These are phyloP conservation scores for Candida vartiovaarae DNA, from an alignment of 805 yeast genomes.

Conservation along the genomic window DNA sequence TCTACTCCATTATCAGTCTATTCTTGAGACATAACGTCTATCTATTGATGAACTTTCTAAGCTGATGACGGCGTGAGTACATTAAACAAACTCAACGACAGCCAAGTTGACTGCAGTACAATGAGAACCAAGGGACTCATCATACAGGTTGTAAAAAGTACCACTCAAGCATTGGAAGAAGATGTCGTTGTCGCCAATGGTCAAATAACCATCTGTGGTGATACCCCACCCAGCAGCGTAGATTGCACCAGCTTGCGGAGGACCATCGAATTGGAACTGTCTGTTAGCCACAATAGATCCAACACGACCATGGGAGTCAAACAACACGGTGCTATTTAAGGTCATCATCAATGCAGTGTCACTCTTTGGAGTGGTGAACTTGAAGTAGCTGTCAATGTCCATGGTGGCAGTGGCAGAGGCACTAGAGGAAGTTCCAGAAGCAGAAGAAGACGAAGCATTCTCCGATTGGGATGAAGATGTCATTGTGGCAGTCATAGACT, in stretches of 20 bases:
- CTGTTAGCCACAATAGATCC: slow-evolving; percentile 79
- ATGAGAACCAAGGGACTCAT: slow-evolving; percentile 51
- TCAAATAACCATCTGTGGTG: slow-evolving; percentile 49
- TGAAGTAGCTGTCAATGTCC: too few species aligned
- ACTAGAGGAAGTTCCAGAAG: too few species aligned
- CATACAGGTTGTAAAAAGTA: slow-evolving; percentile 72
- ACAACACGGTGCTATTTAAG: slow-evolving; percentile 43
- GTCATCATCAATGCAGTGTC: too few species aligned
- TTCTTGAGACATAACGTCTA: too few species aligned
- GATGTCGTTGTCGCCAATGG: slow-evolving; percentile 50
- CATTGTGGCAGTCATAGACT: too few species aligned
- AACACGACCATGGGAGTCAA: slow-evolving; percentile 57
- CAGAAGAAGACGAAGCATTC: too few species aligned
- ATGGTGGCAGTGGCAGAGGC: too few species aligned
- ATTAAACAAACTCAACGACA: slow-evolving; percentile 43
- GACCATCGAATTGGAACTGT: slow-evolving; percentile 84
- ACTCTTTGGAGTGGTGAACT: too few species aligned
- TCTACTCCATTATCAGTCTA: too few species aligned
- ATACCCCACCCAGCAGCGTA: slow-evolving; percentile 63
- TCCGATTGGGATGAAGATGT: too few species aligned
- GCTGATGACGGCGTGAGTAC: too few species aligned
- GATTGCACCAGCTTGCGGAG: slow-evolving; percentile 73
- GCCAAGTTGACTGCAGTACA: slow-evolving; percentile 56
- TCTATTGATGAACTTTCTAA: too few species aligned
- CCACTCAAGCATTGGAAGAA: slow-evolving; percentile 76